Percentiles rank a stretch among this genome's conserved stretches.
Conservation (phyloP, 495 filamentous ascomycete species). For the Chaetomium fimeti region DNA sequence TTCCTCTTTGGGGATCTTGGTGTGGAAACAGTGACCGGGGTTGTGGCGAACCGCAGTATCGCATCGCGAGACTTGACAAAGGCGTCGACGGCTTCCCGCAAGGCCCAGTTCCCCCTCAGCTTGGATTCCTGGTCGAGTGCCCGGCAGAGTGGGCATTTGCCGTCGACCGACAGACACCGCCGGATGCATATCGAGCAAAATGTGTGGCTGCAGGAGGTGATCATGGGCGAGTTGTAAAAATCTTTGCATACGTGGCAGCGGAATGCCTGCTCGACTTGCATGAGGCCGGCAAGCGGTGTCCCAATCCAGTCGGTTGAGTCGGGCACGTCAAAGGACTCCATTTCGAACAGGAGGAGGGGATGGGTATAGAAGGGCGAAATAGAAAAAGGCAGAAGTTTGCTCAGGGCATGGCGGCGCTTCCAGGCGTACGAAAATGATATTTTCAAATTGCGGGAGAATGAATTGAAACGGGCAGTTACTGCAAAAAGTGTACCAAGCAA, state of each 20-base stretch:
- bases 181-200: slow-evolving; percentile 97
- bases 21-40: slow-evolving; percentile 22
- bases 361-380: not conserved
- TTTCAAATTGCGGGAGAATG: not conserved
- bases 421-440: not conserved
- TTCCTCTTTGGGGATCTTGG: slow-evolving; percentile 51
- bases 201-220: slow-evolving; percentile 91
- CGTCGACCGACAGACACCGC: slow-evolving; percentile 71
- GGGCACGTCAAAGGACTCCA: slow-evolving; percentile 56
- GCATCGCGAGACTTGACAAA: slow-evolving; percentile 65
- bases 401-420: not conserved
- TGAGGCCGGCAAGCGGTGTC: slow-evolving; percentile 71
- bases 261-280: slow-evolving; percentile 77
- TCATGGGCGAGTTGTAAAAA: slow-evolving; percentile 88
- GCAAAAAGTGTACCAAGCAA: too few species aligned
- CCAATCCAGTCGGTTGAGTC: slow-evolving; percentile 92
- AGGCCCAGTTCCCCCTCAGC: slow-evolving; percentile 74
- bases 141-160: slow-evolving; percentile 84
- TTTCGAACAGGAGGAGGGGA: slow-evolving; percentile 13
- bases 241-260: slow-evolving; percentile 98
- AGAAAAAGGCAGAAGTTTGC: not conserved
- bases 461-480: not conserved
- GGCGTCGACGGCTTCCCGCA: slow-evolving; percentile 79
- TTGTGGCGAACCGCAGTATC: slow-evolving; percentile 61
- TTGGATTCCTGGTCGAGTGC: slow-evolving; percentile 74